Conservation (phyloP, 2,329 filamentous ascomycete species). For the Alternaria conjuncta region DNA sequence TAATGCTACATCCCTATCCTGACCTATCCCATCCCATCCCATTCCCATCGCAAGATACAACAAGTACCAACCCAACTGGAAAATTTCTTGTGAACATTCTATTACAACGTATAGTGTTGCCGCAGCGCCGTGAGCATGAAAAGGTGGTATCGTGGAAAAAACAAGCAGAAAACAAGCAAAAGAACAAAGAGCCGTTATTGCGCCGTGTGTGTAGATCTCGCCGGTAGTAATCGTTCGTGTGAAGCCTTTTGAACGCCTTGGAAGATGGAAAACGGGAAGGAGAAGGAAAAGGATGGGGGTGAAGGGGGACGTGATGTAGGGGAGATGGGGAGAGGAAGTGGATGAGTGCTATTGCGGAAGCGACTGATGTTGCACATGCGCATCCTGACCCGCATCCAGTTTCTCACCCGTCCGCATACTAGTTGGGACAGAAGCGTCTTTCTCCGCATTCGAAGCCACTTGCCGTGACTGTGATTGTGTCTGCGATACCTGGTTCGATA, state of each 20-base stretch:
- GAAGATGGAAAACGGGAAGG: fast-evolving
- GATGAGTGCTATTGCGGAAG: not conserved
- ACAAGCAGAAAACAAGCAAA: not conserved
- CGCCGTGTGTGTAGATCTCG: not conserved
- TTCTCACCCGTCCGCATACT: not conserved
- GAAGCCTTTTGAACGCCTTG: not conserved
- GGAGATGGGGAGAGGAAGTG: too few relatives aligned
- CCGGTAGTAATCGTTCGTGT: not conserved
- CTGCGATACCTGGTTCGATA: not conserved
- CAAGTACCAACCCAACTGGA: too few relatives aligned
- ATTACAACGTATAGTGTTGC: conserved; percentile 1
- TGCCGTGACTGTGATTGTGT: not conserved
- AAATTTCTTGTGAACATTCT: not conserved
- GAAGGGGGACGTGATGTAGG: too few relatives aligned
- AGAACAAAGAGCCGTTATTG: not conserved
- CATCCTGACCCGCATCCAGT: not conserved
- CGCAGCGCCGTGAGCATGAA: not conserved
- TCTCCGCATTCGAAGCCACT: not conserved
- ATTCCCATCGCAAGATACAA: too few relatives aligned
- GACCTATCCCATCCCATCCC: too few relatives aligned
- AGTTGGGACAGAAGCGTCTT: not conserved
- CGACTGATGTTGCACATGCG: not conserved
- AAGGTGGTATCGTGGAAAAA: not conserved
- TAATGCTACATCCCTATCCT: too few relatives aligned
- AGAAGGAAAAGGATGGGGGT: too few relatives aligned